These are phyloP conservation scores for Didymella arachidicola DNA, from an alignment of 2,329 filamentous ascomycete species.

Conservation along the genomic window DNA sequence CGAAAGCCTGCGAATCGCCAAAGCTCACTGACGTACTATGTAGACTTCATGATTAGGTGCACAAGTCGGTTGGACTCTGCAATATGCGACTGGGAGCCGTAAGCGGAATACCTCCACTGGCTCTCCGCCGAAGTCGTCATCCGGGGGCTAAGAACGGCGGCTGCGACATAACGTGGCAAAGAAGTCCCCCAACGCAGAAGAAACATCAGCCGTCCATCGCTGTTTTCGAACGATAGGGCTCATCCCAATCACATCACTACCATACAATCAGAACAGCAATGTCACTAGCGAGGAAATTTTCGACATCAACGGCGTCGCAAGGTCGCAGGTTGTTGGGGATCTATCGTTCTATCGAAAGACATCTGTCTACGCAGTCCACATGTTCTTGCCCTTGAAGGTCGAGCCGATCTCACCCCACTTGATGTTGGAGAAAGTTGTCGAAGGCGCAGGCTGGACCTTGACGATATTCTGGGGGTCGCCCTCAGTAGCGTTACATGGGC, in stretches of 20 bases:
- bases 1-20: too few relatives aligned
- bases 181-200: neutral
- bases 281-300: neutral
- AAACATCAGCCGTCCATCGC: neutral
- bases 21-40: too few relatives aligned
- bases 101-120: neutral
- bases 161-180: neutral
- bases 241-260: neutral
- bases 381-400: constrained; percentile 51
- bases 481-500: constrained; percentile 63
- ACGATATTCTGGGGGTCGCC: constrained; percentile 61
- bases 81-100: constrained; percentile 53
- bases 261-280: neutral
- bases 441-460: constrained; percentile 57
- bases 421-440: constrained; percentile 65
- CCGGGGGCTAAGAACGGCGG: too few relatives aligned
- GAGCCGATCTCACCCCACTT: constrained; percentile 68
- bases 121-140: too few relatives aligned
- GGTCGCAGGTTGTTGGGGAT: neutral
- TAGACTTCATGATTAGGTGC: too few relatives aligned
- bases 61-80: too few relatives aligned
- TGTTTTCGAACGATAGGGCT: neutral
- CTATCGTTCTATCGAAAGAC: neutral
- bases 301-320: too few relatives aligned
- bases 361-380: constrained; percentile 28